A percentile compares a stretch with the other conserved stretches of the same genome.
These are phyloP conservation scores for Letharia columbiana DNA, from an alignment of 495 filamentous ascomycete species.

Conservation along the genomic window DNA sequence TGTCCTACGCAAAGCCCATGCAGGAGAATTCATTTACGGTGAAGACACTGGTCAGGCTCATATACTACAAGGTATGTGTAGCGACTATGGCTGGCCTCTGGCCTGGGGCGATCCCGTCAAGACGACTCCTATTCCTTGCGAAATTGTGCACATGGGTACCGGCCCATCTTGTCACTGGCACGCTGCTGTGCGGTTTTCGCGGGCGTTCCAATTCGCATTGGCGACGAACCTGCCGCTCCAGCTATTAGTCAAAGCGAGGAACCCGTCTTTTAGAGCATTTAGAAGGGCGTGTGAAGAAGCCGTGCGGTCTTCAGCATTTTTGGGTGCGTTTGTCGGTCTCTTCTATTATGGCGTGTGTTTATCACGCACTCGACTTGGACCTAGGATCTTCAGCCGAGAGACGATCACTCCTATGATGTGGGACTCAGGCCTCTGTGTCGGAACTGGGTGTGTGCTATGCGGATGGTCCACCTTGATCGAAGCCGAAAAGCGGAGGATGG, in stretches of 20 bases:
- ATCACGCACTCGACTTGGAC: slow-evolving; percentile 69
- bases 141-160: slow-evolving; percentile 77
- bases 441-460: slow-evolving; percentile 66
- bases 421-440: slow-evolving; percentile 67
- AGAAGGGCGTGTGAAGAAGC: slow-evolving; percentile 50
- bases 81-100: slow-evolving; percentile 58
- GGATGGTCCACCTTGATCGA: slow-evolving; percentile 82
- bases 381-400: slow-evolving; percentile 50
- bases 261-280: slow-evolving; percentile 38
- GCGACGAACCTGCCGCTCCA: slow-evolving; percentile 76
- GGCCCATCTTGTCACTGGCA: slow-evolving; percentile 73
- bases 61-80: slow-evolving; percentile 66
- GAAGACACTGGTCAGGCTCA: slow-evolving; percentile 65
- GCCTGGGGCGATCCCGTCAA: slow-evolving; percentile 69
- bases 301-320: slow-evolving; percentile 68
- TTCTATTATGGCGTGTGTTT: slow-evolving; percentile 91
- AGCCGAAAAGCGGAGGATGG: slow-evolving; percentile 56
- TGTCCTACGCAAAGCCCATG: slow-evolving; percentile 58
- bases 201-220: slow-evolving; percentile 67
- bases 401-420: slow-evolving; percentile 48
- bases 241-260: slow-evolving; percentile 52
- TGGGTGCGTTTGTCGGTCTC: slow-evolving; percentile 69
- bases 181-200: slow-evolving; percentile 58
- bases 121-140: slow-evolving; percentile 72
- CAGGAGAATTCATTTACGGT: slow-evolving; percentile 62